A percentile compares a stretch with the other conserved stretches of the same genome.
Evolutionary conservation across 2,329 filamentous ascomycete genomes (phyloP).

Genomic region (Exophiala viscosa): DNA sequence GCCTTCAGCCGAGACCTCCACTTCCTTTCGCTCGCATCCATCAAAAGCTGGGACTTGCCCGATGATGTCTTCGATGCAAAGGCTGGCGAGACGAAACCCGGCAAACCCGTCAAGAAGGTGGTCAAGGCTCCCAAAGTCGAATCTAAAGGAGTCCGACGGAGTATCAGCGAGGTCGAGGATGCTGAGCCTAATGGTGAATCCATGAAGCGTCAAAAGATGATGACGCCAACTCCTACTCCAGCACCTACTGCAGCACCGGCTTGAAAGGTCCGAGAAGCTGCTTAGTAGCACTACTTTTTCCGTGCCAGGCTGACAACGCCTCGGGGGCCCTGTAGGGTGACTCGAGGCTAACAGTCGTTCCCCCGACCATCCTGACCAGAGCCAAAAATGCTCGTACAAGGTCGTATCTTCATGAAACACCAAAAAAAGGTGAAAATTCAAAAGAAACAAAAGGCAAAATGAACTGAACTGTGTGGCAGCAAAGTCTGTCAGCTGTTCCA

Average conservation of each 20-base stretch:
- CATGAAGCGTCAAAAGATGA: conserved; percentile 20
- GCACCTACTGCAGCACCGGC: conserved; percentile 19
- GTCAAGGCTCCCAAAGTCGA: conserved; percentile 16
- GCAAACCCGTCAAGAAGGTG: conserved; percentile 53
- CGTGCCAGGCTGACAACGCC: neutral
- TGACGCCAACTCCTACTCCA: conserved; percentile 18
- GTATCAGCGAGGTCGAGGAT: conserved; percentile 22
- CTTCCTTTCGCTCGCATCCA: conserved; percentile 75
- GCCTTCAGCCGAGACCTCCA: conserved; percentile 72
- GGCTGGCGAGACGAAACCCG: conserved; percentile 68
- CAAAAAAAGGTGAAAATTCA: conserved; percentile 25
- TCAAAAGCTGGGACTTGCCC: conserved; percentile 82
- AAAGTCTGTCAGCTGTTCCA: conserved; percentile 5
- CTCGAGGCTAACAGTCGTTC: neutral
- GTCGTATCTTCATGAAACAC: conserved; percentile 12
- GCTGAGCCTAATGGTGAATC: conserved; percentile 13
- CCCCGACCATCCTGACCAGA: neutral
- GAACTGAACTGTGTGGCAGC: conserved; percentile 10
- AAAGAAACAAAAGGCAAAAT: conserved; percentile 16
- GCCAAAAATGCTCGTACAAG: conserved; percentile 2
- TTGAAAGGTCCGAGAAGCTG: conserved; percentile 7
- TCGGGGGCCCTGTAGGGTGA: too few species aligned
- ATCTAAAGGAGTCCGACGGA: conserved; percentile 13
- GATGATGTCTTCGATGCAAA: conserved; percentile 73
- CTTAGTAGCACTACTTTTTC: conserved; percentile 5